Evolutionary conservation across 1,284 basidiomycete species (phyloP).

Genomic region (Caloboletus firmus): DNA sequence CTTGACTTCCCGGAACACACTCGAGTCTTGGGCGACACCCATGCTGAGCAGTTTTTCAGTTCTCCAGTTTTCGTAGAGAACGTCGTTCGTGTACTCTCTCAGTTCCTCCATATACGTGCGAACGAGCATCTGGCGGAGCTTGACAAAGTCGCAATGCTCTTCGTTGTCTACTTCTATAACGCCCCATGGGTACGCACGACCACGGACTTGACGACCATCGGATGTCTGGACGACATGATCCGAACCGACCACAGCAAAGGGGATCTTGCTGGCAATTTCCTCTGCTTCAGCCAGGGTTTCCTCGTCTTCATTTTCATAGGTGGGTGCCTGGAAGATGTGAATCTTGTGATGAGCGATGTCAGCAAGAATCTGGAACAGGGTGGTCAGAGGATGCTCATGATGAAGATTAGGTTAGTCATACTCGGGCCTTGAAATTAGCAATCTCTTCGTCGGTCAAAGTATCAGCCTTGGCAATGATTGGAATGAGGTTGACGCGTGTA

Average conservation of each 20-base stretch:
- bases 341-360: slow-evolving; percentile 94
- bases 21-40: slow-evolving; percentile 95
- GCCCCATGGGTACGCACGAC: slow-evolving; percentile 95
- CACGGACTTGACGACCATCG: slow-evolving; percentile 88
- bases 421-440: slow-evolving; percentile 86
- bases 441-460: slow-evolving; percentile 96
- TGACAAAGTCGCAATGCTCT: slow-evolving; percentile 97
- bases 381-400: neutral
- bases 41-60: slow-evolving; percentile 92
- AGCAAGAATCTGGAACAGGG: slow-evolving; percentile 67
- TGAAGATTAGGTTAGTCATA: slow-evolving; percentile 38
- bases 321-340: slow-evolving; percentile 93
- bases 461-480: slow-evolving; percentile 95
- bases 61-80: slow-evolving; percentile 95
- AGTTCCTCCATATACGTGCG: slow-evolving; percentile 98
- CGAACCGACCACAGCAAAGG: slow-evolving; percentile 95
- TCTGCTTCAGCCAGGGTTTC: slow-evolving; percentile 94
- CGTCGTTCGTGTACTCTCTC: slow-evolving; percentile 90
- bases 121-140: slow-evolving; percentile 97
- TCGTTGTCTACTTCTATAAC: slow-evolving; percentile 98
- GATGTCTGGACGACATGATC: slow-evolving; percentile 77
- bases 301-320: slow-evolving; percentile 96
- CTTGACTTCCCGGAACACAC: slow-evolving; percentile 98
- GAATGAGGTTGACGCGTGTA: slow-evolving; percentile 95
- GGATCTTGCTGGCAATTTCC: slow-evolving; percentile 95